Base-by-base conservation (phyloP, 148 eudicot species). In the Euryodendron excelsum region DNA sequence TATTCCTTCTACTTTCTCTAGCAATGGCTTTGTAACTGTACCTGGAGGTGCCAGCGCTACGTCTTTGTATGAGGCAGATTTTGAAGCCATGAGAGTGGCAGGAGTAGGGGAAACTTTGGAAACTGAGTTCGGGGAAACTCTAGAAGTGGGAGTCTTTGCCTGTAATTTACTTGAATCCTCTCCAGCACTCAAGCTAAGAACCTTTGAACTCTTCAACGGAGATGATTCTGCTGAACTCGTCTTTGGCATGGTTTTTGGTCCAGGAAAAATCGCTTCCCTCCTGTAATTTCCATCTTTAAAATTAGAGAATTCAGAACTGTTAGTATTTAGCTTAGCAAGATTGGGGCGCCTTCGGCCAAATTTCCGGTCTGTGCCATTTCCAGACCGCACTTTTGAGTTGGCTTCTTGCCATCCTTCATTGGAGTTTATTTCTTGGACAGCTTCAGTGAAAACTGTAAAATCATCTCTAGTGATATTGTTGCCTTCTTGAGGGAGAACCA, bases 321-420 rank as follows among this genome's bases (percentile, higher is more conserved):
- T 89, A 17, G 87, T 82, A 78, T 89, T 93, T 60, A 96, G 84
- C 86, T 89, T 92, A 50, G 90, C 80, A 80, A 89, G 92, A 81
- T 85, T 84, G 15, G 93, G 93, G 52, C 89, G 84, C 79, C 93
- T 85, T 74, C 84, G 84, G 68, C 83, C 88, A 65, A 82, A 87
- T 83, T 86, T 92, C 41, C 83, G 85, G 58, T 83, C 78, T 36
- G 84, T 79, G 31, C 81, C 71, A 78, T 80, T 90, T 47, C 84
- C 83, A 37, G 94, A 81, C 48, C 97, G 88, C 70, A 84, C 83
- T 75, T 89, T 96, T 17, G 99, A 79, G 82, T 80, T 93, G 50
- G 99, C 99, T 85, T 92, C 98, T 80, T 92, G 97, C 98, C 99
- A 96, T 53, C 99, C 98, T 78, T 96, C 97, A 75, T 96, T 94